phyloP scores from a whole-genome alignment of 192 early-diverging fungal species.

The Entophlyctis helioformis region DNA sequence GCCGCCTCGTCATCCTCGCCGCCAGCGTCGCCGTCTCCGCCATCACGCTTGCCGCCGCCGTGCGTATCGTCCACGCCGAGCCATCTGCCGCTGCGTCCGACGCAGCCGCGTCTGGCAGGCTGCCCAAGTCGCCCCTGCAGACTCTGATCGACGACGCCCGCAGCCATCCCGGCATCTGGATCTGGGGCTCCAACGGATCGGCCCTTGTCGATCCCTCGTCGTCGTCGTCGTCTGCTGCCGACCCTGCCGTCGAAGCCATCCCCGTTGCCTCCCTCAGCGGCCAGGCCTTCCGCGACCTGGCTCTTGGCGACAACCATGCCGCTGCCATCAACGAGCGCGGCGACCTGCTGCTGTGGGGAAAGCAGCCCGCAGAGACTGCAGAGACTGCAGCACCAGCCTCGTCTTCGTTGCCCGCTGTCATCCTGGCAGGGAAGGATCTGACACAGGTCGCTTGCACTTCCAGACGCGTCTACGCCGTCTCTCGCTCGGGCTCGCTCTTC shows the following conservation, averaged over 20 bases:
- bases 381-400: neutral
- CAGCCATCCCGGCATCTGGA: conserved; percentile 1
- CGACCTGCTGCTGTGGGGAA: conserved; percentile 8
- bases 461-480: conserved; percentile 4
- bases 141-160: conserved; percentile 1
- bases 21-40: too few species aligned
- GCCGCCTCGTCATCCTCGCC: too few species aligned
- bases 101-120: too few species aligned
- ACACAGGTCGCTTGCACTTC: conserved; percentile 10
- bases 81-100: too few species aligned
- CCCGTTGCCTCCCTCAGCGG: too few species aligned
- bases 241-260: too few species aligned
- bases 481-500: conserved; percentile 2
- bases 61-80: too few species aligned
- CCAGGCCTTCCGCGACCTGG: conserved; percentile 8
- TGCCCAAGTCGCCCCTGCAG: too few species aligned
- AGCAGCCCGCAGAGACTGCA: neutral
- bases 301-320: conserved; percentile 2
- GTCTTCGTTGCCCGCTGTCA: neutral
- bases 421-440: conserved; percentile 7
- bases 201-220: too few species aligned
- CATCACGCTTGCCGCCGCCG: too few species aligned
- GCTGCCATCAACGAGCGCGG: conserved; percentile 9
- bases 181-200: too few species aligned
- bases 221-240: too few species aligned